Conservation (phyloP, 2,329 filamentous ascomycete species). For the Clonostachys byssicola region DNA sequence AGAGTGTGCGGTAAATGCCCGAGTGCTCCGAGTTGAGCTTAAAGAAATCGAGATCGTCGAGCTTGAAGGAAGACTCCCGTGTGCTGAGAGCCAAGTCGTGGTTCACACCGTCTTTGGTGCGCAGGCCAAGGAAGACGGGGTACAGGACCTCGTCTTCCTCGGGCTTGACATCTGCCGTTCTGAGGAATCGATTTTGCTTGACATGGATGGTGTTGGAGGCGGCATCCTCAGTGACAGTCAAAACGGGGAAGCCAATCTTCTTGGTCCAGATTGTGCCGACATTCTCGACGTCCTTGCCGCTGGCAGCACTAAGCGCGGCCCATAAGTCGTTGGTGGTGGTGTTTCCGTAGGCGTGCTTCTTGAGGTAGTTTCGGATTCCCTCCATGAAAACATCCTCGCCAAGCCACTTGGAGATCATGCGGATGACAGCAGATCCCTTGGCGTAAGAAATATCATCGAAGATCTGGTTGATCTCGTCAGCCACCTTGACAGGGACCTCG, state of each 20-base stretch:
- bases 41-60: constrained; percentile 78
- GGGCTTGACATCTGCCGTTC: constrained; percentile 83
- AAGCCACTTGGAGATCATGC: constrained; percentile 93
- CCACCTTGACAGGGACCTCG: constrained; percentile 90
- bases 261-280: constrained; percentile 96
- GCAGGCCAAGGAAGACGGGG: constrained; percentile 90
- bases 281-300: constrained; percentile 76
- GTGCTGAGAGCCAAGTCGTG: constrained; percentile 65
- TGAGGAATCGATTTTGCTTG: constrained; percentile 85
- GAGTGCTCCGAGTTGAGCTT: constrained; percentile 88
- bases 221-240: constrained; percentile 80
- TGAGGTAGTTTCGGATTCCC: constrained; percentile 89
- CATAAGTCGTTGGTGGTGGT: constrained; percentile 91
- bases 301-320: constrained; percentile 82
- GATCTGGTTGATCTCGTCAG: constrained; percentile 94
- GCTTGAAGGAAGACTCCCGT: constrained; percentile 73
- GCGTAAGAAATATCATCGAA: constrained; percentile 96
- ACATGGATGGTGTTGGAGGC: constrained; percentile 80
- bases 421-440: constrained; percentile 93
- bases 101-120: constrained; percentile 66
- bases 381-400: constrained; percentile 84
- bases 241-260: constrained; percentile 89
- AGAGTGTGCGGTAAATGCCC: constrained; percentile 89
- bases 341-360: constrained; percentile 82
- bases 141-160: constrained; percentile 90